Evolutionary conservation across 805 yeast species (phyloP), one percentile per base, ranked within the genome.

Genomic region (Metschnikowia borealis): DNA sequence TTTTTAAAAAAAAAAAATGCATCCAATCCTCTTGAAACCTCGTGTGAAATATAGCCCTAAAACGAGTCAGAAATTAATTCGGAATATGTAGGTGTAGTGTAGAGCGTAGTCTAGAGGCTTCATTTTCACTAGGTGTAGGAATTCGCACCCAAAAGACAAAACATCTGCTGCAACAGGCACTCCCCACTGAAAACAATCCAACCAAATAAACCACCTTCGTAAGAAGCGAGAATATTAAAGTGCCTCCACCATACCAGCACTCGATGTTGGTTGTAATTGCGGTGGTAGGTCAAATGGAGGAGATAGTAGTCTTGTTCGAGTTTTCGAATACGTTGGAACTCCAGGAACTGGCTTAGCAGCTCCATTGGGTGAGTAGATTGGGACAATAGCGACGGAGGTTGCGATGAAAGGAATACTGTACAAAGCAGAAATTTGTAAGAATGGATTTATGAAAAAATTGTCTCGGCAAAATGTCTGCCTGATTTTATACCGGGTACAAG

Each of bases 221-320:
- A 32, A 63, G 41, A 1, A 66, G 48, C 5, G 26, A 89, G 59
- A 8, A 83, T 75, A 53, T 82, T 77, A 38, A 90, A 68, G 52
- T 80, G 75, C 52, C 71, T 77, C 92, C 96, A 90, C 96, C 97
- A 90, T 7, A 62, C 60, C 31, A 88, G 78, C 6, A 75, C 77
- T 3, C 83, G 70, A 61, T 89, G 96, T 63, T 90, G 97, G 63
- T 88, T 88, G 47, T 76, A 73, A 65, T 84, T 85, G 54, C 96
- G 72, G 59, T 85, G 88, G 61, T 85, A 82, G 3, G 88, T 55
- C 37, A 89, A 65, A 55, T 81, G 85, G 3, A 89, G 64, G 3
- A 87, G 59, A 21, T 78, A 75, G 47, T 68, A 79, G 66, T 90
- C 96, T 43, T 67, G 70, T 20, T 55, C 55, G 37, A 57, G 37